Percentiles rank a stretch among this genome's conserved stretches.
Evolutionary conservation across 805 yeast genomes (phyloP).

Genomic region (Suhomyces kilbournensis): DNA sequence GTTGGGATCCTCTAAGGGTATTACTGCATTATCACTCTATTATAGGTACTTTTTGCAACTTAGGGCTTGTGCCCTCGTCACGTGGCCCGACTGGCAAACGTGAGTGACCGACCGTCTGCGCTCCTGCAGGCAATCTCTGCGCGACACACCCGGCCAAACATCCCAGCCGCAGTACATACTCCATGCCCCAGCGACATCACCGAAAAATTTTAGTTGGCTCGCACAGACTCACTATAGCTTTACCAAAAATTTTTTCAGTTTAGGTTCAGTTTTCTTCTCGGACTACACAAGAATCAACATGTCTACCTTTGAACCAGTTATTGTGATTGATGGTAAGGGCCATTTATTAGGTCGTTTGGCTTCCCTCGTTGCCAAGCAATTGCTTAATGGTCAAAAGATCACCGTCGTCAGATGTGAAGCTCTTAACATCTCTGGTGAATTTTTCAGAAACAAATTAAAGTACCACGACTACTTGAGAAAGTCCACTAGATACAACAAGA

Average conservation of each 20-base stretch:
- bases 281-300: slow-evolving; percentile 32
- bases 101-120: background rate
- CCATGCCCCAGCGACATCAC: background rate
- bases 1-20: too few species aligned
- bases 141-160: background rate
- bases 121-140: background rate
- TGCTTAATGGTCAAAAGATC: slow-evolving; percentile 96
- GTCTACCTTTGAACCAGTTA: slow-evolving; percentile 94
- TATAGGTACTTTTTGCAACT: background rate
- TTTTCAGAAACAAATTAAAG: slow-evolving; percentile 99
- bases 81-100: background rate
- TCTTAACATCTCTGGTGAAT: slow-evolving; percentile 98
- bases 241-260: slow-evolving; percentile 3
- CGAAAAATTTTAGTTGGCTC: slow-evolving; percentile 2
- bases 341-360: slow-evolving; percentile 99
- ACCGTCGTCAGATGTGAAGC: slow-evolving; percentile 97
- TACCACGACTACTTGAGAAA: slow-evolving; percentile 99
- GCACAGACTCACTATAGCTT: background rate
- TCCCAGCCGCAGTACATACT: slow-evolving; percentile 4
- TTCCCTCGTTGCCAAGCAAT: slow-evolving; percentile 96
- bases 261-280: slow-evolving; percentile 6
- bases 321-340: slow-evolving; percentile 99
- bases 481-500: slow-evolving; percentile 98
- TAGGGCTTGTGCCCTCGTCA: slow-evolving; percentile 7
- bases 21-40: too few species aligned